phyloP scores from a whole-genome alignment of 106 monocot species.

The Narthecium ossifragum region DNA sequence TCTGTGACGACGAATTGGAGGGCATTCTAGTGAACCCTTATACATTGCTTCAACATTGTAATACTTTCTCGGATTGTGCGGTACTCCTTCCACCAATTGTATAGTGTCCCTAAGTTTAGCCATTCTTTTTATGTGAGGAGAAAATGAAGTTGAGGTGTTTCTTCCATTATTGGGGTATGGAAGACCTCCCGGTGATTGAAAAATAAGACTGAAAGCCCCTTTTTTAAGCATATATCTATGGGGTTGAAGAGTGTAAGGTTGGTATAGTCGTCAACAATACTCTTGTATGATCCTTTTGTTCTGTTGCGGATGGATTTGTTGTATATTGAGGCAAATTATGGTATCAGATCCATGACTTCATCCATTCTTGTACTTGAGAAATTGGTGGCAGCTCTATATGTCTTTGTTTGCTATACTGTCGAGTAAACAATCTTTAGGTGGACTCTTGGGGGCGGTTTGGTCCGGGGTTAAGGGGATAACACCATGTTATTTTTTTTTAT shows the following conservation, averaged over 20 bases:
- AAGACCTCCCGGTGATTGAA: slow-evolving; percentile 1
- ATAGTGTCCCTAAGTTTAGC: slow-evolving; percentile 6
- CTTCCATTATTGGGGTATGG: slow-evolving; percentile 14
- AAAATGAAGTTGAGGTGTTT: not conserved
- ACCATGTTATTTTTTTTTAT: too few relatives aligned
- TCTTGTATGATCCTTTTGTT: too few relatives aligned
- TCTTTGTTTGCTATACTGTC: too few relatives aligned
- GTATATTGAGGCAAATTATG: too few relatives aligned
- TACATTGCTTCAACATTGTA: not conserved
- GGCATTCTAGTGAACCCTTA: not conserved
- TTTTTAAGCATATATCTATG: not conserved
- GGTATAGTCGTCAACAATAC: too few relatives aligned
- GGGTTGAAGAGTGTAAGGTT: not conserved
- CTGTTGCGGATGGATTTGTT: too few relatives aligned
- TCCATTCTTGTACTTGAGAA: too few relatives aligned
- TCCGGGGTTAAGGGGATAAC: too few relatives aligned
- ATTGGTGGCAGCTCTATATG: too few relatives aligned
- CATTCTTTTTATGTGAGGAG: slow-evolving; percentile 6
- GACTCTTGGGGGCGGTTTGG: too few relatives aligned
- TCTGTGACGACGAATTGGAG: slow-evolving; percentile 28
- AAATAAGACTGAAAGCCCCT: not conserved
- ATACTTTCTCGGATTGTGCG: not conserved
- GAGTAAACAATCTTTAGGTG: too few relatives aligned
- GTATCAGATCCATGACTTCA: too few relatives aligned
- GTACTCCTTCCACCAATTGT: not conserved